phyloP scores from a whole-genome alignment of 345 rosid species.

The Diplotaxis tenuifolia region DNA sequence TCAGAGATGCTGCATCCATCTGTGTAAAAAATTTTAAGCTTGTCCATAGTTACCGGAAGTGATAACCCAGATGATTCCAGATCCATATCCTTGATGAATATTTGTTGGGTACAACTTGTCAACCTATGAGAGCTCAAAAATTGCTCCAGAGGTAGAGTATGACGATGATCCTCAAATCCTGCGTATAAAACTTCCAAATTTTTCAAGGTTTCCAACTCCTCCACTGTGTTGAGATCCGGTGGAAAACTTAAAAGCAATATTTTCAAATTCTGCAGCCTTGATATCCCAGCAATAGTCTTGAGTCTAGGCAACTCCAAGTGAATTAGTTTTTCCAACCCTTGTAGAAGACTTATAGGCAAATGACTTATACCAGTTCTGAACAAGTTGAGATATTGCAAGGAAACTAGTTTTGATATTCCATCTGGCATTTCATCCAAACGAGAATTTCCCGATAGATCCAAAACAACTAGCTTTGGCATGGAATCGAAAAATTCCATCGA shows the following conservation, averaged over 20 bases:
- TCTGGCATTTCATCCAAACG: not conserved
- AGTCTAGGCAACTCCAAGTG: not conserved
- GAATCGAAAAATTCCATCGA: conserved; percentile 28
- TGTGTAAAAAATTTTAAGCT: not conserved
- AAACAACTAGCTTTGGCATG: conserved; percentile 37
- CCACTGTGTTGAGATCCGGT: not conserved
- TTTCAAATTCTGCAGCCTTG: not conserved
- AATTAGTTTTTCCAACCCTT: not conserved
- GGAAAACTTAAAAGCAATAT: not conserved
- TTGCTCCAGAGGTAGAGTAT: rapidly evolving
- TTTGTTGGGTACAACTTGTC: not conserved
- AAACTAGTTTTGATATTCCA: conserved; percentile 7
- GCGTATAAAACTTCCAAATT: not conserved
- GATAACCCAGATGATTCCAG: not conserved
- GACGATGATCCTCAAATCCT: rapidly evolving
- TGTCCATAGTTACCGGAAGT: not conserved
- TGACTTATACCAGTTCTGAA: not conserved
- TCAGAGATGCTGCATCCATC: rapidly evolving
- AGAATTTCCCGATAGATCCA: conserved; percentile 29
- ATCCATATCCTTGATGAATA: not conserved
- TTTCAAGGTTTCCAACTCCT: conserved; percentile 7
- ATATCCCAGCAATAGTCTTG: not conserved
- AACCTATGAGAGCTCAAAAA: not conserved
- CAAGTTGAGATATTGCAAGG: conserved; percentile 26
- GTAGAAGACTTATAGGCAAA: not conserved